Percentiles rank a stretch among this genome's conserved stretches.
Evolutionary conservation across 768 basidiomycete genomes (phyloP).

Genomic region (Mycena pura): DNA sequence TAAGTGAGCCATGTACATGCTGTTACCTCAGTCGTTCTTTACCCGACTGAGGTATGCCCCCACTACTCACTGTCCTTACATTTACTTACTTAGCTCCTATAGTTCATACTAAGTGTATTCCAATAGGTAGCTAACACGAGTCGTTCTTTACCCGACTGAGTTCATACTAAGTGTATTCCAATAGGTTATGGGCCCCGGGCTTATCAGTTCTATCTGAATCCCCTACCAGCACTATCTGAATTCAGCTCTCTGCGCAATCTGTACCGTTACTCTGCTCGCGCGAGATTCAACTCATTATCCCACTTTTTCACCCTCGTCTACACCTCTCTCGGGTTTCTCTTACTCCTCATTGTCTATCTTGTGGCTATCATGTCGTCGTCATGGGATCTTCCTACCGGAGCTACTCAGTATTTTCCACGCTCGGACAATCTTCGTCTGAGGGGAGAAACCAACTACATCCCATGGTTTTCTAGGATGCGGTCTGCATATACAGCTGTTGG

Average conservation of each 20-base stretch:
- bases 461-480: neutral
- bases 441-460: neutral
- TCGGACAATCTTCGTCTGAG: neutral
- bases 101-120: too few relatives aligned
- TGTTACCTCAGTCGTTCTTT: too few relatives aligned
- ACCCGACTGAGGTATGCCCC: too few relatives aligned
- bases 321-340: too few relatives aligned
- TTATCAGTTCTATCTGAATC: neutral
- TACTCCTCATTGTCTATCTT: too few relatives aligned
- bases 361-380: neutral
- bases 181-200: constrained; percentile 9
- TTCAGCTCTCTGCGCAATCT: too few relatives aligned
- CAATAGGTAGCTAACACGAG: too few relatives aligned
- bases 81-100: too few relatives aligned
- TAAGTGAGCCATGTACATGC: too few relatives aligned
- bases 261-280: neutral
- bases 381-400: neutral
- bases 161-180: too few relatives aligned
- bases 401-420: neutral
- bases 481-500: neutral
- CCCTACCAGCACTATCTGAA: neutral
- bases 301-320: neutral
- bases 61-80: too few relatives aligned
- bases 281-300: neutral
- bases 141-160: too few relatives aligned